phyloP scores from a whole-genome alignment of 2,329 filamentous ascomycete genomes.

The Neofusicoccum parvum region DNA sequence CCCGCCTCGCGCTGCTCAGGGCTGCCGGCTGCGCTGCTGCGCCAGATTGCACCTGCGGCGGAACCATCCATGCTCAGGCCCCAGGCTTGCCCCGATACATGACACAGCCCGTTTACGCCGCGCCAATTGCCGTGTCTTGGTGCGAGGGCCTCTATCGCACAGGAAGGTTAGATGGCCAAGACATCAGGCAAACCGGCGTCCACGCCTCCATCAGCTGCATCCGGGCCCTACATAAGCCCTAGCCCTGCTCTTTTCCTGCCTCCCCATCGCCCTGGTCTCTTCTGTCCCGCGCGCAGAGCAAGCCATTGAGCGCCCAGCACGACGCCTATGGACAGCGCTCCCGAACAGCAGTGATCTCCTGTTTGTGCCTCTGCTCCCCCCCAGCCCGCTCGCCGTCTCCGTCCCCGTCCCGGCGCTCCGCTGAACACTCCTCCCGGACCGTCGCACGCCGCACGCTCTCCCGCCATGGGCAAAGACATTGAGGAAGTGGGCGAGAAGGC shows the following conservation, averaged over 20 bases:
- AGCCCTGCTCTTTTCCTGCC: neutral
- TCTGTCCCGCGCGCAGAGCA: neutral
- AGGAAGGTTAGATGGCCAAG: constrained; percentile 2
- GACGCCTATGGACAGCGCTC: neutral
- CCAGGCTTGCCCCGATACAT: neutral
- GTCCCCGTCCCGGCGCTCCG: too few species aligned
- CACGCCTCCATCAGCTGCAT: neutral
- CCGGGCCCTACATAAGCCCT: neutral
- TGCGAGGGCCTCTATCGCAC: neutral
- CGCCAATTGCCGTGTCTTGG: constrained; percentile 6
- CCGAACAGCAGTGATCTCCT: neutral
- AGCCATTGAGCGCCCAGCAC: neutral
- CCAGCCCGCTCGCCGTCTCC: neutral
- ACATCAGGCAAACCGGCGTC: neutral
- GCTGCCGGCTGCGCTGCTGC: too few species aligned
- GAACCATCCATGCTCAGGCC: neutral
- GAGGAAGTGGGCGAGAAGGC: constrained; percentile 1
- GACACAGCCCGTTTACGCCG: neutral
- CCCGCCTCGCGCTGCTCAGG: too few species aligned
- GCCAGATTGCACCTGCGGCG: neutral
- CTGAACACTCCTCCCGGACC: too few species aligned
- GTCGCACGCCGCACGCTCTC: neutral
- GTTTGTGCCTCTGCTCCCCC: neutral
- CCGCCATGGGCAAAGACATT: constrained; percentile 11
- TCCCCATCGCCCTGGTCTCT: neutral